Base-by-base conservation (phyloP, 2,329 filamentous ascomycete genomes). In the Bertia moriformis region DNA sequence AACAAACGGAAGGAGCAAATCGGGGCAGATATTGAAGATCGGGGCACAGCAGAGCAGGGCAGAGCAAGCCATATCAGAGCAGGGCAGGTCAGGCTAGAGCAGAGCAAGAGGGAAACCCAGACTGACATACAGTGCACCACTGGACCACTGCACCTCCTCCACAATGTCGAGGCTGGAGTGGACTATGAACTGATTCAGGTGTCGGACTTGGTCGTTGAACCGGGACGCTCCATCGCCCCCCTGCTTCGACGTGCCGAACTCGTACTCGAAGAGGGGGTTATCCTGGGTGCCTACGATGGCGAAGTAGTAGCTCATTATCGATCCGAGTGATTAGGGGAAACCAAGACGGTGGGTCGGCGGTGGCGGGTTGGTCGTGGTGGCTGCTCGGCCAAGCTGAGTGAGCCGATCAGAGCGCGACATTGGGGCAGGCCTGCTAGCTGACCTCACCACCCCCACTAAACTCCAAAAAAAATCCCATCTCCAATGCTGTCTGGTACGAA, bases 221-320 rank as follows among this genome's bases (percentile, higher is more conserved):
- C 84, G 83, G 44, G 89, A 74, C 56, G 87, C 70, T 49, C 91
- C 91, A 67, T 96, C 91, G 56, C 89, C 89, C 62, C 89, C 88
- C 51, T 87, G 82, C 61, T 95, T 95, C 30, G 86, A 93, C 29
- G 89, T 95, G 51, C 91, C 91, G 58, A 98, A 98, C 56, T 94
- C 88, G 61, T 93, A 77, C 63, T 93, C 89, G 65, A 96, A 98
- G 48, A 98, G 74, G 22, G 91, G 89, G 55, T 89, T 93, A 66
- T 98, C 91, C 51, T 86, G 84, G 17, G 87, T 93, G 54, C 88
- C 91, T 58, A 98, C 77, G 49, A 98, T 94, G 55, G 84, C 84
- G 63, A 98, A 96, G 67, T 95, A 95, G 71, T 96, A 98, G 43
- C 88, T 95, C 91, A 96, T 96, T 46, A 49, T 67, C 41, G n/a